phyloP scores from a whole-genome alignment of 1,284 basidiomycete genomes.

The Ceratobasidium sp. region DNA sequence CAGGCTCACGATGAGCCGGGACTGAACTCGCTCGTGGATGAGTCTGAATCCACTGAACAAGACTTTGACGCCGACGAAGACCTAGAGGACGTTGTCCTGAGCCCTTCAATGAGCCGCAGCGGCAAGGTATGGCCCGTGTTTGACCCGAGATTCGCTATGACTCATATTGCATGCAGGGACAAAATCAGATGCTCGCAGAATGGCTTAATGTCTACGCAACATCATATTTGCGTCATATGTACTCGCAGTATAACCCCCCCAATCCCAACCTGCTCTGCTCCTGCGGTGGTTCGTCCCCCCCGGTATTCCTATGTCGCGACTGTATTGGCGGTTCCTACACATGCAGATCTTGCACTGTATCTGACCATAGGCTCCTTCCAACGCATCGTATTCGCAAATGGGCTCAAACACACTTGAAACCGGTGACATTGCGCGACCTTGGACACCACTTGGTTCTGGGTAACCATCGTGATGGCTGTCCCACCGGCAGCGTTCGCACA shows the following conservation, averaged over 20 bases:
- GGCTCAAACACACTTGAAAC: background rate
- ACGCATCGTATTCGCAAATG: background rate
- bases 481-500: background rate
- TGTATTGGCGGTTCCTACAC: background rate
- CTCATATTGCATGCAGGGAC: background rate
- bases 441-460: background rate
- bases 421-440: background rate
- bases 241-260: background rate
- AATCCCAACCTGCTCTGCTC: background rate
- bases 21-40: too few species aligned
- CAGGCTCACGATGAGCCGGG: too few species aligned
- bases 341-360: background rate
- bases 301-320: background rate
- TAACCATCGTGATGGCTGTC: background rate
- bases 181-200: background rate
- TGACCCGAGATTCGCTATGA: too few species aligned
- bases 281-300: background rate
- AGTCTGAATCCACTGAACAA: too few species aligned
- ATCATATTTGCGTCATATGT: background rate
- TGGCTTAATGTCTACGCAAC: background rate
- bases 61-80: too few species aligned
- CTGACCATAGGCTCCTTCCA: background rate
- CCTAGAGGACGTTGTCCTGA: too few species aligned
- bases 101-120: too few species aligned
- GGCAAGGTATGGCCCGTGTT: too few species aligned